Evolutionary conservation across 2,329 filamentous ascomycete genomes (phyloP).

Genomic region (Sarocladium strictum): DNA sequence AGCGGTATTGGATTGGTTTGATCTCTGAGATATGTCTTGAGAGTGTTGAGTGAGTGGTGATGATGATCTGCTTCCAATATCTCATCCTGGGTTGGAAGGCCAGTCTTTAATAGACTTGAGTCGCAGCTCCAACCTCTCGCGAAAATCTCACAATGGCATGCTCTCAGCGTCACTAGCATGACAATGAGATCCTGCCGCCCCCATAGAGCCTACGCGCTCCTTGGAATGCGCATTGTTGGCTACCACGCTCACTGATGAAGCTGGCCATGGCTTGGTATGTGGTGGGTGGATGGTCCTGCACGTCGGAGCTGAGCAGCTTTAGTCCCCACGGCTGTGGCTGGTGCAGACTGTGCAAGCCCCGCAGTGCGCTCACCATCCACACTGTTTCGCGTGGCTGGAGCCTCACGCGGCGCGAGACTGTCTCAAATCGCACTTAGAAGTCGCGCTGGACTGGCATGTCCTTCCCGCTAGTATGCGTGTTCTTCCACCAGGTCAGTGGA

Average conservation of each 20-base stretch:
- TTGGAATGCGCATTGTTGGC: constrained; percentile 2
- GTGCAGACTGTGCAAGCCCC: no score
- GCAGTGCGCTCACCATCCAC: no score
- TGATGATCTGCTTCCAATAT: not conserved
- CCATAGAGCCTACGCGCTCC: not conserved
- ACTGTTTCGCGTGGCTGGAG: no score
- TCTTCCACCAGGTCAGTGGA: not conserved
- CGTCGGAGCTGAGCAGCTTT: no score
- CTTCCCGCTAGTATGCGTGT: not conserved
- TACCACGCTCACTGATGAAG: not conserved
- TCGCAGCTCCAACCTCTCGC: not conserved
- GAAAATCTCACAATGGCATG: not conserved
- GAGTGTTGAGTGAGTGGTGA: not conserved
- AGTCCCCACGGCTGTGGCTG: no score
- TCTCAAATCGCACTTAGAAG: not conserved
- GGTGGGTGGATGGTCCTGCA: no score
- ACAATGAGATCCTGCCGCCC: not conserved
- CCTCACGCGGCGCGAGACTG: no score
- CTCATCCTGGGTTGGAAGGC: not conserved
- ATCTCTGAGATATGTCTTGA: not conserved
- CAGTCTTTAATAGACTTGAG: constrained; percentile 7
- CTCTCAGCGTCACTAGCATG: not conserved
- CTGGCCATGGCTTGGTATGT: constrained; percentile 7
- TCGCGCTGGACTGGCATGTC: constrained; percentile 3
- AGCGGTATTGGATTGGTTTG: not conserved